These are phyloP conservation scores for Brassica carinata DNA, from an alignment of 345 rosid genomes.

Conservation along the genomic window DNA sequence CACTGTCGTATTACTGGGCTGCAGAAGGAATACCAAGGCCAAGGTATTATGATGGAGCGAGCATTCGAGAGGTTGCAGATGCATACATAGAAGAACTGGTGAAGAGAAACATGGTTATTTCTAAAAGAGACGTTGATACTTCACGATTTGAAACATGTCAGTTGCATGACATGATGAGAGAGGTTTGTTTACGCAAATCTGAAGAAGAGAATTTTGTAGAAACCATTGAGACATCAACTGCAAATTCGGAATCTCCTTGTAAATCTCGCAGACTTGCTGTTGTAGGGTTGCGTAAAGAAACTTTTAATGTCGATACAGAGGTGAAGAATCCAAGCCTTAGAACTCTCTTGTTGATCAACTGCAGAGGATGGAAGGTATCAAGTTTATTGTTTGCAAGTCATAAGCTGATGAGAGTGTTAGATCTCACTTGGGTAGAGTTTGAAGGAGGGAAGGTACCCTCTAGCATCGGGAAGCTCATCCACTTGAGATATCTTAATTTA, in stretches of 20 bases:
- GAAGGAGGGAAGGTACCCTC: no score
- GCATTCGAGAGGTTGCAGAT: constrained; percentile 31
- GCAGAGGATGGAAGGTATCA: no score
- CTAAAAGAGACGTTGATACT: neutral
- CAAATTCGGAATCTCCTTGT: neutral
- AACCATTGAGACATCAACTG: neutral
- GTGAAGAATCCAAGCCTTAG: neutral
- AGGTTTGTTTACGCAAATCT: constrained; percentile 8
- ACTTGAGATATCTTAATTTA: neutral
- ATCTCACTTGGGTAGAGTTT: no score
- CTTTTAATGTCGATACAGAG: neutral
- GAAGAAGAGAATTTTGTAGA: constrained; percentile 24
- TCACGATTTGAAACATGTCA: neutral
- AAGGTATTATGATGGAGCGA: constrained; percentile 5
- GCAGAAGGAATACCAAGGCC: constrained; percentile 43
- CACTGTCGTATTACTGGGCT: constrained; percentile 39
- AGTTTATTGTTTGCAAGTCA: neutral
- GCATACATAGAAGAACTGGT: constrained; percentile 34
- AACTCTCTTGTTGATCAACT: no score
- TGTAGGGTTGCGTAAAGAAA: neutral
- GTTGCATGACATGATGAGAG: neutral
- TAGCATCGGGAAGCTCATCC: no score
- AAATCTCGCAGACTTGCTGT: neutral
- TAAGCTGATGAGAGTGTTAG: no score
- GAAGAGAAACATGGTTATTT: neutral